Conservation (phyloP, 2,329 filamentous ascomycete species). For the Neofusicoccum laricinum region DNA sequence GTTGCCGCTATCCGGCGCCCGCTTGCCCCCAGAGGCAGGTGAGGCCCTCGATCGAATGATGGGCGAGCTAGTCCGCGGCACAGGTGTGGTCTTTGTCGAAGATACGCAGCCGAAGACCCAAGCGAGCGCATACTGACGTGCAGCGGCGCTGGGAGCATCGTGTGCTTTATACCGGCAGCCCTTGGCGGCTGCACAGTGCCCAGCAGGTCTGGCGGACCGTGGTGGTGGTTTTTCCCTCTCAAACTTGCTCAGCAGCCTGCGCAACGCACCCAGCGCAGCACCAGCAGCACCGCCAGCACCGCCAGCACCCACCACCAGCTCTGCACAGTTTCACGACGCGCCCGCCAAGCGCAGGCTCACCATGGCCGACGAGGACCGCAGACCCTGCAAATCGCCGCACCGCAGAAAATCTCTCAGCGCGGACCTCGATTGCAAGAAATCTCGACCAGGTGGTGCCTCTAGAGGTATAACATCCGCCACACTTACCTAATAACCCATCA, state of each 20-base stretch:
- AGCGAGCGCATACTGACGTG: too few relatives aligned
- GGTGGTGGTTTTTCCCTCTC: constrained; percentile 1
- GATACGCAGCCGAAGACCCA: constrained; percentile 10
- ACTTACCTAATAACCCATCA: constrained; percentile 13
- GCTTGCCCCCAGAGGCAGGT: background rate
- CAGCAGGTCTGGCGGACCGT: background rate
- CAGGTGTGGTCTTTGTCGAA: background rate
- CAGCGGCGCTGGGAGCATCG: background rate
- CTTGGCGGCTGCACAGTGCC: background rate
- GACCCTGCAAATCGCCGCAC: background rate
- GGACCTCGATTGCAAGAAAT: background rate
- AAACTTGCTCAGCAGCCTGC: background rate
- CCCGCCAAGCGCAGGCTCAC: background rate
- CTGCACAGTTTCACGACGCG: background rate
- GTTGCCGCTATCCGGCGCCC: background rate
- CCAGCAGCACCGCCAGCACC: background rate
- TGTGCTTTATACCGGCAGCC: background rate
- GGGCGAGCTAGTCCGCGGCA: background rate
- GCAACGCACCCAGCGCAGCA: background rate
- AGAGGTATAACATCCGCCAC: constrained; percentile 11
- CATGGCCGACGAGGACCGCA: background rate
- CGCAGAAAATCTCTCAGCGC: background rate
- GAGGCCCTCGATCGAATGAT: background rate
- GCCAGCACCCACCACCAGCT: background rate
- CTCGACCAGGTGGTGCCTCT: background rate